Conservation (phyloP, 805 yeast genomes). For the Kregervanrija fluxuum region DNA sequence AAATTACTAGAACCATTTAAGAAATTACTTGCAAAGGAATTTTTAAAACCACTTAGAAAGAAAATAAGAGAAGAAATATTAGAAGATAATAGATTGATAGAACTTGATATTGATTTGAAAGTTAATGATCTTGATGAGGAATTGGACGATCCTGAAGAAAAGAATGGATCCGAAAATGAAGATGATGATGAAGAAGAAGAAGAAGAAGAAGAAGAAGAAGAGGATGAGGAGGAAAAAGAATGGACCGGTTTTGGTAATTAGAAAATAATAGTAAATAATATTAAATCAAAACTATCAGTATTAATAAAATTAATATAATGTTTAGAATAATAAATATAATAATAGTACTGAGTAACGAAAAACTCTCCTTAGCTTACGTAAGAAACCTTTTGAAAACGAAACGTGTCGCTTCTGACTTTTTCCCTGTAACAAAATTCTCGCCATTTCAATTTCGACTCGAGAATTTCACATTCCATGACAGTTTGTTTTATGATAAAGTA, state of each 20-base stretch:
- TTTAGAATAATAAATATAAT: too few relatives aligned
- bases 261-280: not conserved
- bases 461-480: too few relatives aligned
- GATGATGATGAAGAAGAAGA: slow-evolving; percentile 15
- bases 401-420: too few relatives aligned
- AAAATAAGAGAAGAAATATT: slow-evolving; percentile 62
- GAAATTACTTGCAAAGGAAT: slow-evolving; percentile 39
- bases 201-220: slow-evolving; percentile 26
- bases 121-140: slow-evolving; percentile 13
- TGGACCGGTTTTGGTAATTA: slow-evolving; percentile 26
- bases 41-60: slow-evolving; percentile 55
- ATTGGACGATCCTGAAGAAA: slow-evolving; percentile 16
- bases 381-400: too few relatives aligned
- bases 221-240: slow-evolving; percentile 24
- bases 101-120: slow-evolving; percentile 50
- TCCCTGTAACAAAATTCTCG: too few relatives aligned
- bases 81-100: slow-evolving; percentile 50
- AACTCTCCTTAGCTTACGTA: too few relatives aligned
- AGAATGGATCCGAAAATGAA: slow-evolving; percentile 23
- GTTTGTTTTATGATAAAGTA: too few relatives aligned
- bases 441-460: too few relatives aligned
- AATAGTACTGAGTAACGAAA: too few relatives aligned
- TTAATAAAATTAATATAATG: too few relatives aligned
- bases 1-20: slow-evolving; percentile 55
- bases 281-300: not conserved